Conservation (phyloP, 345 rosid genomes). For the Raphanus sativus region DNA sequence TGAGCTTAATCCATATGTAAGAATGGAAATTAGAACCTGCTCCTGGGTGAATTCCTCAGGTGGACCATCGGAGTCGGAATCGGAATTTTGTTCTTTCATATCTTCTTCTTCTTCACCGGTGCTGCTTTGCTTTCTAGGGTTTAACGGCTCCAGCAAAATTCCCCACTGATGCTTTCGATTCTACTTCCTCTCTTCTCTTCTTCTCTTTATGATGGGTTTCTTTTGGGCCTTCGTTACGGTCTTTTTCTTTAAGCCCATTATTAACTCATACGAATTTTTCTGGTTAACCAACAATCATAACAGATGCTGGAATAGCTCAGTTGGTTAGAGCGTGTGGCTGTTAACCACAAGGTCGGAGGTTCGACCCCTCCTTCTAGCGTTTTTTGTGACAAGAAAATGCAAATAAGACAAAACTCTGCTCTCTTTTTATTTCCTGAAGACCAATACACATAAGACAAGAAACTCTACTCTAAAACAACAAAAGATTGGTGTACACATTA, state of each 20-base stretch:
- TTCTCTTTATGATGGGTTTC: slow-evolving; percentile 63
- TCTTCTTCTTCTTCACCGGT: slow-evolving; percentile 26
- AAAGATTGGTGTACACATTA: slow-evolving; percentile 30
- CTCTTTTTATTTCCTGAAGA: neutral
- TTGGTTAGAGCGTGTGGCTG: slow-evolving; percentile 73
- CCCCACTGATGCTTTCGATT: slow-evolving; percentile 27
- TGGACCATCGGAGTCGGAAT: slow-evolving; percentile 54
- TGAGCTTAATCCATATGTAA: neutral
- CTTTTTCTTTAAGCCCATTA: slow-evolving; percentile 10
- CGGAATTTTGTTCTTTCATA: slow-evolving; percentile 52
- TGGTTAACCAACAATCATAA: too few species aligned
- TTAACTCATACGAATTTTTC: too few species aligned
- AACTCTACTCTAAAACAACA: neutral
- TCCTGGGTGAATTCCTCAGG: slow-evolving; percentile 83
- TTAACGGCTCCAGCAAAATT: slow-evolving; percentile 31
- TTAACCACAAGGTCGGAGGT: slow-evolving; percentile 92
- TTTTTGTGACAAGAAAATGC: neutral
- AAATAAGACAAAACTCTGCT: slow-evolving; percentile 24
- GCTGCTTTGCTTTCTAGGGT: slow-evolving; percentile 3
- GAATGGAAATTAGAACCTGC: slow-evolving; percentile 48
- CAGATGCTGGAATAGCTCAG: too few species aligned
- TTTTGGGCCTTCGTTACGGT: slow-evolving; percentile 46
- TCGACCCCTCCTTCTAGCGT: slow-evolving; percentile 58
- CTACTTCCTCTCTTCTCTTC: slow-evolving; percentile 42
- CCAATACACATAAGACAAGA: too few species aligned